phyloP scores from a whole-genome alignment of 2,329 filamentous ascomycete genomes.

The Diplocarpon mali region DNA sequence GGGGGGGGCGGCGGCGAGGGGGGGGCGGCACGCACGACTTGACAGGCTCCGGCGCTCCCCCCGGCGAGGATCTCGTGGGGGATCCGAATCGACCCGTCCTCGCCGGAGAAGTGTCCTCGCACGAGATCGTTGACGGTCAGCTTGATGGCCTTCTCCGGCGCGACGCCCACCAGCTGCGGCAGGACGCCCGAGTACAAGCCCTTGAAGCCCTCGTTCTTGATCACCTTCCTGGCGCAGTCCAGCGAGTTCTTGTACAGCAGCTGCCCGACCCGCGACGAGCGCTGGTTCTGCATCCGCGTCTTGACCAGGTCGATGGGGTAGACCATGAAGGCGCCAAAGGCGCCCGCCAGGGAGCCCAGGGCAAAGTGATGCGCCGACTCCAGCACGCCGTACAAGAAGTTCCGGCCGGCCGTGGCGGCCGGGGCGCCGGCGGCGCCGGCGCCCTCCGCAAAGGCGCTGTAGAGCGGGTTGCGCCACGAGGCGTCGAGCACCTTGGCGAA shows the following conservation, averaged over 20 bases:
- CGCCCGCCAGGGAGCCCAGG: slow-evolving; percentile 81
- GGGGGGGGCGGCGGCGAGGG: neutral
- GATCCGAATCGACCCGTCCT: slow-evolving; percentile 61
- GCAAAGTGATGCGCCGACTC: slow-evolving; percentile 85
- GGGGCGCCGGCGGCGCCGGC: slow-evolving; percentile 32
- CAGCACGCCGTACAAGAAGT: slow-evolving; percentile 51
- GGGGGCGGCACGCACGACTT: slow-evolving; percentile 64
- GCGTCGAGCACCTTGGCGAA: slow-evolving; percentile 94
- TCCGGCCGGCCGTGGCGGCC: slow-evolving; percentile 42
- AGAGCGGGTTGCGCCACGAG: slow-evolving; percentile 61
- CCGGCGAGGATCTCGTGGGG: slow-evolving; percentile 73
- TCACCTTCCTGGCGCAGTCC: slow-evolving; percentile 87
- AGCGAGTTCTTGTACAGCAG: slow-evolving; percentile 93
- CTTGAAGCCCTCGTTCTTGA: slow-evolving; percentile 80
- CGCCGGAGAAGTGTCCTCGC: slow-evolving; percentile 62
- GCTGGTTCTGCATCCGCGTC: slow-evolving; percentile 96
- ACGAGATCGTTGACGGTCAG: slow-evolving; percentile 95
- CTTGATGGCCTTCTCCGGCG: slow-evolving; percentile 99
- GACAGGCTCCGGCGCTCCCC: slow-evolving; percentile 81
- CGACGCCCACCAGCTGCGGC: slow-evolving; percentile 91
- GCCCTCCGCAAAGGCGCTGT: slow-evolving; percentile 29
- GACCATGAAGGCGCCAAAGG: slow-evolving; percentile 98
- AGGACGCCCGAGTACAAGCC: slow-evolving; percentile 92
- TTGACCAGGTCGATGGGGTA: slow-evolving; percentile 98
- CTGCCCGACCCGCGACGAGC: slow-evolving; percentile 70